phyloP scores from a whole-genome alignment of 164 flowering plant genomes.

The Nymphaea colorata region DNA sequence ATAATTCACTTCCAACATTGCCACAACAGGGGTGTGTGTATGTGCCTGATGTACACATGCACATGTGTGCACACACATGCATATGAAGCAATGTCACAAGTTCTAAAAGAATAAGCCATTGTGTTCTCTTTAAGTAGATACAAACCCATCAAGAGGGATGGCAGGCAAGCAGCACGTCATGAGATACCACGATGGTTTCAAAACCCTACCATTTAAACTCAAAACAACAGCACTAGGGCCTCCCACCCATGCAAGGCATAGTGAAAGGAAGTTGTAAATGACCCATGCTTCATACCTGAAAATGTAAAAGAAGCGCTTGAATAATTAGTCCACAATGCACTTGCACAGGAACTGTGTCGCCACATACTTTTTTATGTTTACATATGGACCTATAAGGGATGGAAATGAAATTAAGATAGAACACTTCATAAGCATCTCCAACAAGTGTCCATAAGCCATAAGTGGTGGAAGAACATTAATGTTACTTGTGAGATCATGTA shows the following conservation, averaged over 20 bases:
- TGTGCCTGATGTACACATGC: background rate
- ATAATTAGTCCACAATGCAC: too few species aligned
- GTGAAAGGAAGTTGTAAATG: slow-evolving; percentile 82
- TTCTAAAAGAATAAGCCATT: background rate
- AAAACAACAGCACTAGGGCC: slow-evolving; percentile 96
- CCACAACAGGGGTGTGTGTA: background rate
- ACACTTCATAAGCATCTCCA: too few species aligned
- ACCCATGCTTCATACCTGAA: slow-evolving; percentile 99
- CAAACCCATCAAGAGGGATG: slow-evolving; percentile 90
- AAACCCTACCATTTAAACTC: slow-evolving; percentile 66
- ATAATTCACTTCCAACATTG: background rate
- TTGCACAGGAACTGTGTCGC: too few species aligned
- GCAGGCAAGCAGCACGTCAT: slow-evolving; percentile 97
- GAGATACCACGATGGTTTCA: slow-evolving; percentile 75
- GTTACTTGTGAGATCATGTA: background rate
- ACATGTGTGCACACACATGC: background rate
- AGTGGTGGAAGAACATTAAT: too few species aligned
- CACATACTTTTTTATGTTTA: too few species aligned
- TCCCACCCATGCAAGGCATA: slow-evolving; percentile 99
- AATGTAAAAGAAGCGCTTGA: background rate
- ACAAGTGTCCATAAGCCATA: too few species aligned
- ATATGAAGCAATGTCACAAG: background rate
- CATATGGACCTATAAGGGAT: too few species aligned
- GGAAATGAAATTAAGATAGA: too few species aligned
- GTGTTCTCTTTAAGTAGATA: background rate